Conservation (phyloP, 1,139 yeast species). For the Zhuliangozyma parablackwelliae region DNA sequence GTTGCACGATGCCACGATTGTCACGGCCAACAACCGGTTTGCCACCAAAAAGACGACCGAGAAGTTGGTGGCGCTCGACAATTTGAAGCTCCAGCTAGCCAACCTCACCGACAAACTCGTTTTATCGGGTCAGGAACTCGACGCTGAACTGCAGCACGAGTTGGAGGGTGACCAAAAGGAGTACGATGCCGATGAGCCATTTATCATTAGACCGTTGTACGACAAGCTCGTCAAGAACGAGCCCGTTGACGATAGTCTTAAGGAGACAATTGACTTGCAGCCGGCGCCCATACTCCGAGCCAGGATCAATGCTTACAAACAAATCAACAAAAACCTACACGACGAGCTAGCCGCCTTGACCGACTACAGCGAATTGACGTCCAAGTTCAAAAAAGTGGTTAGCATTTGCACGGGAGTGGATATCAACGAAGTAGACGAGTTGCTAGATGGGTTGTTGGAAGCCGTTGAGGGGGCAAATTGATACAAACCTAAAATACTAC, state of each 20-base stretch:
- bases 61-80: slow-evolving; percentile 35
- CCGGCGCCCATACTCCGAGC: slow-evolving; percentile 65
- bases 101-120: slow-evolving; percentile 38
- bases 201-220: slow-evolving; percentile 56
- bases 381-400: slow-evolving; percentile 83
- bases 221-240: slow-evolving; percentile 41
- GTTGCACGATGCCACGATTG: slow-evolving; percentile 39
- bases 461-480: slow-evolving; percentile 70
- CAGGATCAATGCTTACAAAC: slow-evolving; percentile 70
- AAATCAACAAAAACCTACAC: slow-evolving; percentile 29
- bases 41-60: slow-evolving; percentile 35
- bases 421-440: slow-evolving; percentile 66
- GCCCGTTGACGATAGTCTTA: slow-evolving; percentile 21
- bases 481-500: too few relatives aligned
- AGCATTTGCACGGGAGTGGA: slow-evolving; percentile 88
- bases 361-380: slow-evolving; percentile 62
- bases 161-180: slow-evolving; percentile 11
- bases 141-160: slow-evolving; percentile 4
- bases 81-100: slow-evolving; percentile 40
- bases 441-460: slow-evolving; percentile 78
- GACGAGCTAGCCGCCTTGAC: slow-evolving; percentile 51
- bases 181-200: slow-evolving; percentile 85
- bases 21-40: slow-evolving; percentile 43
- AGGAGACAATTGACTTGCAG: slow-evolving; percentile 42
- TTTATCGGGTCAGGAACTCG: slow-evolving; percentile 21